These are phyloP conservation scores for Amanita polypyramis DNA, from an alignment of 768 basidiomycete genomes.

Conservation along the genomic window DNA sequence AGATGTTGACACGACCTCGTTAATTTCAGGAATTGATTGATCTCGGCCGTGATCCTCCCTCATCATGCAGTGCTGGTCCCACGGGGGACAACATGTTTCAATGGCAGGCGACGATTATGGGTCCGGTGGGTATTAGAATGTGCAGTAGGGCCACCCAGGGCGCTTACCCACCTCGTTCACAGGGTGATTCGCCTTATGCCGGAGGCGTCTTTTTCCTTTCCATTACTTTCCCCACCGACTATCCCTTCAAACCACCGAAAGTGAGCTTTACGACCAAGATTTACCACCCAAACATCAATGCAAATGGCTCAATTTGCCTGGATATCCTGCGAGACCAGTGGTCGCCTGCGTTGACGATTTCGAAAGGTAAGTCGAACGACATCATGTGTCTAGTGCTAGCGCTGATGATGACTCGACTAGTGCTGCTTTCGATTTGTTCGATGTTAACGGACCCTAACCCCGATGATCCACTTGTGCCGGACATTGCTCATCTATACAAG, in stretches of 20 bases:
- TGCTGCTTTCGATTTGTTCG: constrained; percentile 95
- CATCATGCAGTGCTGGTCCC: constrained; percentile 98
- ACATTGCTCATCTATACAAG: constrained; percentile 99
- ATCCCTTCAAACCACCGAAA: constrained; percentile 99
- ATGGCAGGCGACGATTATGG: constrained; percentile 99
- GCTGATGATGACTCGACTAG: constrained; percentile 27
- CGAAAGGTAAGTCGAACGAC: constrained; percentile 60
- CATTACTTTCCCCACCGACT: constrained; percentile 92
- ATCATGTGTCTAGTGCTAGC: constrained; percentile 1
- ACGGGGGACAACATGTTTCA: constrained; percentile 98
- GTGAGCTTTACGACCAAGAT: constrained; percentile 99
- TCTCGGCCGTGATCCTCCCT: constrained; percentile 98
- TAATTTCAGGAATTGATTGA: constrained; percentile 85
- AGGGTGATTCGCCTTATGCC: constrained; percentile 97
- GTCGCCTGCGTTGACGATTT: constrained; percentile 98
- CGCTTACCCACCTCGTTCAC: constrained; percentile 16
- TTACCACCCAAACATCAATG: constrained; percentile 99
- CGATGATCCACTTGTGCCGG: constrained; percentile 96
- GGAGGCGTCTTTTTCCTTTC: constrained; percentile 99
- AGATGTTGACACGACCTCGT: constrained; percentile 14
- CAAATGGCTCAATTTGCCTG: constrained; percentile 97
- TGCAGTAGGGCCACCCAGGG: constrained; percentile 11
- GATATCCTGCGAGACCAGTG: constrained; percentile 99
- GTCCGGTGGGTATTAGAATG: constrained; percentile 61
- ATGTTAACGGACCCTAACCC: constrained; percentile 99